Conservation (phyloP, 495 filamentous ascomycete genomes). For the Xylona heveae region DNA sequence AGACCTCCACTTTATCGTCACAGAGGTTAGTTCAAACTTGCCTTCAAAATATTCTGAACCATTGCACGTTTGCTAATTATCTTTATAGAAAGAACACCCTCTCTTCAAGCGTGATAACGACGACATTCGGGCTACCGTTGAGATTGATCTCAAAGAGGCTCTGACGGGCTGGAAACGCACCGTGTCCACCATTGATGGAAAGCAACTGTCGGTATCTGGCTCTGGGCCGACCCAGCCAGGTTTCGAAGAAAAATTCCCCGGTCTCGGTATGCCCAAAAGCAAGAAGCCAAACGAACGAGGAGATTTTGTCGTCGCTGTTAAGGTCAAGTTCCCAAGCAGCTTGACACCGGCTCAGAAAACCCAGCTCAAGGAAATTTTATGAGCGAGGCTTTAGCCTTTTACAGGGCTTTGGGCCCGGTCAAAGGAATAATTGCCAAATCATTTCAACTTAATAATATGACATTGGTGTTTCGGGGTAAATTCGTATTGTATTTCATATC, state of each 20-base stretch:
- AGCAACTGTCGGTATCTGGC: constrained; percentile 52
- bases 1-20: constrained; percentile 83
- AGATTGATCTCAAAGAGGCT: constrained; percentile 86
- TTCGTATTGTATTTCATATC: too few species aligned
- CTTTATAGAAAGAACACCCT: constrained; percentile 57
- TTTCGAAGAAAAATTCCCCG: constrained; percentile 57
- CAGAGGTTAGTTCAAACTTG: constrained; percentile 45
- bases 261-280: constrained; percentile 74
- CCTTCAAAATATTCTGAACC: background rate
- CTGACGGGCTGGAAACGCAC: constrained; percentile 84
- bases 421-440: too few species aligned
- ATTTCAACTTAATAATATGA: too few species aligned
- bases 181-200: constrained; percentile 83
- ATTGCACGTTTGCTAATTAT: constrained; percentile 7
- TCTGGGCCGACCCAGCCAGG: constrained; percentile 70
- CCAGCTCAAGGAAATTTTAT: constrained; percentile 54
- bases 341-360: constrained; percentile 59
- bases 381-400: too few species aligned
- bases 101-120: constrained; percentile 71
- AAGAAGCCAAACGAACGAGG: constrained; percentile 72
- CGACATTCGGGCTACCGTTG: constrained; percentile 54
- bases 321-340: constrained; percentile 69
- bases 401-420: too few species aligned
- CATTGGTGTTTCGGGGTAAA: too few species aligned
- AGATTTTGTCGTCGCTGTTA: constrained; percentile 73